These are phyloP conservation scores for Yamadazyma pseudoaaseri DNA, from an alignment of 1,139 yeast species.

Conservation along the genomic window DNA sequence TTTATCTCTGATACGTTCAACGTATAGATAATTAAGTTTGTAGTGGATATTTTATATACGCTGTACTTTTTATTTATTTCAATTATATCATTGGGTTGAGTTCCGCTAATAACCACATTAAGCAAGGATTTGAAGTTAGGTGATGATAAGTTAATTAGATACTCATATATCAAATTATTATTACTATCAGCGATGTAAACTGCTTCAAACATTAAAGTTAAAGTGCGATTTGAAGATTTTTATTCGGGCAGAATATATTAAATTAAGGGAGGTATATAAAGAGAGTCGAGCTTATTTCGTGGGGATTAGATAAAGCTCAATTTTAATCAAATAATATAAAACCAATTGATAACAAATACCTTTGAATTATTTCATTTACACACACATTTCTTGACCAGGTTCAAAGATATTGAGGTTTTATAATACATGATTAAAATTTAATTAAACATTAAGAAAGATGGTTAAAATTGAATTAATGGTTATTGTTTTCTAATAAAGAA, in stretches of 20 bases:
- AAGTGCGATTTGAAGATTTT: no score
- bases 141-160: conserved; percentile 48
- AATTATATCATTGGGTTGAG: conserved; percentile 16
- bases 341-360: conserved; percentile 3
- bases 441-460: no score
- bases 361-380: conserved; percentile 3
- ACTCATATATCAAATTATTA: conserved; percentile 55
- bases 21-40: conserved; percentile 27
- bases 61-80: conserved; percentile 30
- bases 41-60: conserved; percentile 23
- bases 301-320: conserved; percentile 11
- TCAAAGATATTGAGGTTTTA: no score
- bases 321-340: no score
- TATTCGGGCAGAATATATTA: conserved; percentile 3
- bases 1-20: conserved; percentile 20
- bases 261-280: conserved; percentile 4
- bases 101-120: conserved; percentile 21
- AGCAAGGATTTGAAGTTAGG: conserved; percentile 49
- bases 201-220: conserved; percentile 45
- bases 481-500: conserved; percentile 6
- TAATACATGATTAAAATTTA: no score
- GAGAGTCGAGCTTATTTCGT: conserved; percentile 12
- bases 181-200: conserved; percentile 62
- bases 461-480: no score
- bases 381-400: conserved; percentile 8